Evolutionary conservation across 495 filamentous ascomycete species (phyloP), one percentile per base, ranked within the genome.

Genomic region (Neurospora sp.): DNA sequence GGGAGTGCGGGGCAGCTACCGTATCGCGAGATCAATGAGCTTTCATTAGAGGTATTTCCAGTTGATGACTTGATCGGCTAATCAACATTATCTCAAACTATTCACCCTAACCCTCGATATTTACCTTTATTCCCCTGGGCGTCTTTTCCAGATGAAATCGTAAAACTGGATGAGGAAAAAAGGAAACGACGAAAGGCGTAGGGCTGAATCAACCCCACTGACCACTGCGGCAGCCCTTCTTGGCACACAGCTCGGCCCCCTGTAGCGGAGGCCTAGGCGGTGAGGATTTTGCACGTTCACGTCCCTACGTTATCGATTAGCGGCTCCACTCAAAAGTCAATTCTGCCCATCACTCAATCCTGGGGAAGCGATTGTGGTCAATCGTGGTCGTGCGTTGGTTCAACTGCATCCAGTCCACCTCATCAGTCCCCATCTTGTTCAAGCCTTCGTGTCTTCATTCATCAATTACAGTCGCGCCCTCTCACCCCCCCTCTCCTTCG

Each of bases 281-380:
- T 65, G 53, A 65, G 14, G 22, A 37, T 35, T 65, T 65, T 35
- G 53, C 53, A 16, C 12, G 22, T 35, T 17, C 53, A 65, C 27
- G 14, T 14, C 53, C 53, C 12, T 16, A 14, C 53, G 1, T 65
- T 45, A 40, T 5, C 45, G 31, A 48, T 42, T 44, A n/a, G 10
- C 65, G 10, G 75, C 76, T 70, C 78, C 78, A 73, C 78, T 80
- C 77, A 80, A 79, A 80, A 80, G 77, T 78, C 73, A 8, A 65
- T 65, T 65, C 53, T 65, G 53, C 53, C 53, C 53, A 65, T 65
- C 53, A 65, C 53, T 35, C 53, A 35, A 65, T 65, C 53, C 53
- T 65, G 53, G 48, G 27, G 14, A 17, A 35, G 27, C 27, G 27
- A 59, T 31, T 37, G 53, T 35, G 27, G 53, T 65, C 53, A 61